phyloP scores from a whole-genome alignment of 192 early-diverging fungal genomes.

The Backusella circina region DNA sequence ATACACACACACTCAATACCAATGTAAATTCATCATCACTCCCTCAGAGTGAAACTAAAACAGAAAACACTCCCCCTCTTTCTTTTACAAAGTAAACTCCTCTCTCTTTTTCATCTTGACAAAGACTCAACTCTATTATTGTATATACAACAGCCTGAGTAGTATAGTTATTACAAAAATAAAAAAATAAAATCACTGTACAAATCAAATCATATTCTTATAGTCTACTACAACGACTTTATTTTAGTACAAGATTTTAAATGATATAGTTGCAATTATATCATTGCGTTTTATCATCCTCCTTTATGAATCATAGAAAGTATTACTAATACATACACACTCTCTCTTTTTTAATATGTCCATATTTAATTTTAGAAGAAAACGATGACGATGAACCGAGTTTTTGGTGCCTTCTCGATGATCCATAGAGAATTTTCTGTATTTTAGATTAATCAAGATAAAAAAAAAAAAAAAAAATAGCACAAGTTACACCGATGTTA shows the following conservation, averaged over 20 bases:
- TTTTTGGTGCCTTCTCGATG: neutral
- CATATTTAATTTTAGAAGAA: too few relatives aligned
- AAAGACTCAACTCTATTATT: neutral
- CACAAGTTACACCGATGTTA: neutral
- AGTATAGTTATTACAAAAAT: neutral
- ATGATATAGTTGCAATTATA: too few relatives aligned
- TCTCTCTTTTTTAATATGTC: neutral
- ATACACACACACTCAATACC: neutral
- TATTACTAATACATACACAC: neutral
- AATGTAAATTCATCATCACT: neutral
- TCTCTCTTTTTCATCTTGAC: neutral
- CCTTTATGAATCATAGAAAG: neutral
- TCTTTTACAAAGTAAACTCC: too few relatives aligned
- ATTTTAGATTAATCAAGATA: neutral
- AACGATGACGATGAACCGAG: neutral
- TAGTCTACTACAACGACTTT: too few relatives aligned
- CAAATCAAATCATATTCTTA: neutral
- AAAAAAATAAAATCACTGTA: neutral
- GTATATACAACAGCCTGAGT: neutral
- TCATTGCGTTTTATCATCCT: neutral
- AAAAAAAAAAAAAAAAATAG: neutral
- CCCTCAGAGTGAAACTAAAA: neutral
- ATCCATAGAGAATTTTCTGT: too few relatives aligned
- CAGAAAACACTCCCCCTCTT: neutral
- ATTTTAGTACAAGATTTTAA: neutral